Evolutionary conservation across 495 filamentous ascomycete genomes (phyloP), one percentile per base, ranked within the genome.

Genomic region (Podospora sp.): DNA sequence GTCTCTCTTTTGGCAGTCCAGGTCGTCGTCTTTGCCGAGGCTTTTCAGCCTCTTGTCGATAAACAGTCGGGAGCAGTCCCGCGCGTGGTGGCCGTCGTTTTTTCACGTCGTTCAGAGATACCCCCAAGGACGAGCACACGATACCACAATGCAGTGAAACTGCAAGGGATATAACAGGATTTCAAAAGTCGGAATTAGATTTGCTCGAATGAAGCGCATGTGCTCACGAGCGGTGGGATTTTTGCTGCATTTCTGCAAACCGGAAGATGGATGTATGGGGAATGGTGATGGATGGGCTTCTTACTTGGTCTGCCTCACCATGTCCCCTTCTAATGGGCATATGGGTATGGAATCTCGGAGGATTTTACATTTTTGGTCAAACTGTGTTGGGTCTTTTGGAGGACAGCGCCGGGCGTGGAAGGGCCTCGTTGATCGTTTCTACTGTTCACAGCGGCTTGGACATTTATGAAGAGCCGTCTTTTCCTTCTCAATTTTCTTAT

Each of bases 11-110:
- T 70, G 70, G 66, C 71, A 68, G 60, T 68, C 69, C 55, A 51
- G 69, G 66, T 75, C 69, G 58, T 71, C 56, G 40, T 46, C 40
- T 46, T 21, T 63, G 11, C 18, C 33, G 62, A 63, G 63, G 63
- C 51, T 63, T 67, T 61, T 56, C 53, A 36, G 60, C 61, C 68
- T 70, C 61, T 46, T 60, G 63, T 63, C 50, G 40, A 66, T 67
- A 74, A 68, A 74, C 55, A 63, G 65, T 65, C 69, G 63, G 73
- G 71, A 75, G 65, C 68, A 72, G 65, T 77, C 68, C 73, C 70
- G 60, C 53, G 35, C 57, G 63, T 40, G 65, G 46, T 65, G 62
- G 68, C 51, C 62, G 65, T 68, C 65, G 40, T 64, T 72, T 67
- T 57, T 66, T 67, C 59, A 33, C 65, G 66, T 67, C 60, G 40